Evolutionary conservation across 2,329 filamentous ascomycete species (phyloP).

Genomic region (Polytolypa hystricis): DNA sequence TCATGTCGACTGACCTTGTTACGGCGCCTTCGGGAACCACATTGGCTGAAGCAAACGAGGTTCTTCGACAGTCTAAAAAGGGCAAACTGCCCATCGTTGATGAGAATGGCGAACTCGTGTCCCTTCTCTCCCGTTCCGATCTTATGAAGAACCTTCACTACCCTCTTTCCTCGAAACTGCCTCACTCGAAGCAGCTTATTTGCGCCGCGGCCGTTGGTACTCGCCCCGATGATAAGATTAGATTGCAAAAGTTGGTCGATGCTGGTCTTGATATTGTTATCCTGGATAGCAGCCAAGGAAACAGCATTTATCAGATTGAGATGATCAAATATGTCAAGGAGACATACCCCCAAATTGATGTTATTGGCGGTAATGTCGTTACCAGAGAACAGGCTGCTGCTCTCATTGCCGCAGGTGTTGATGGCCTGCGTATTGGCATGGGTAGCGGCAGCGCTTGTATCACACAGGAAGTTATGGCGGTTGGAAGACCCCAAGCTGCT

Average conservation of each 20-base stretch:
- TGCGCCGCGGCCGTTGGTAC: slow-evolving; percentile 93
- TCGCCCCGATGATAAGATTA: slow-evolving; percentile 78
- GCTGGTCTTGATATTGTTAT: slow-evolving; percentile 92
- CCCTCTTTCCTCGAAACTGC: slow-evolving; percentile 89
- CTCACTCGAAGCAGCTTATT: slow-evolving; percentile 94
- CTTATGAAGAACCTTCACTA: slow-evolving; percentile 98
- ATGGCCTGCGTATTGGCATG: slow-evolving; percentile 97
- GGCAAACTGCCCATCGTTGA: slow-evolving; percentile 94
- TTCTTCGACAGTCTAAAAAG: slow-evolving; percentile 93
- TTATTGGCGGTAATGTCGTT: slow-evolving; percentile 97
- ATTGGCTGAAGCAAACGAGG: slow-evolving; percentile 79
- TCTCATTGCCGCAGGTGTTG: slow-evolving; percentile 85
- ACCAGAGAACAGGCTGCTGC: slow-evolving; percentile 90
- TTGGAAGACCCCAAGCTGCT: slow-evolving; percentile 89
- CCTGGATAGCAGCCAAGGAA: slow-evolving; percentile 92
- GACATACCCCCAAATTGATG: slow-evolving; percentile 73
- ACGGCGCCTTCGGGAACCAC: slow-evolving; percentile 77
- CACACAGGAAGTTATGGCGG: slow-evolving; percentile 98
- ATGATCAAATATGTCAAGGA: slow-evolving; percentile 97
- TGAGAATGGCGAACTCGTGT: slow-evolving; percentile 70
- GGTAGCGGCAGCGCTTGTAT: slow-evolving; percentile 96
- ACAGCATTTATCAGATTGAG: slow-evolving; percentile 96
- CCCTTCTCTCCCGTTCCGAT: slow-evolving; percentile 87
- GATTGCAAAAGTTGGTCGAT: slow-evolving; percentile 78
- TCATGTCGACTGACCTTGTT: slow-evolving; percentile 93